Evolutionary conservation across 1,284 basidiomycete genomes (phyloP).

Genomic region (Anthracocystis walkeri): DNA sequence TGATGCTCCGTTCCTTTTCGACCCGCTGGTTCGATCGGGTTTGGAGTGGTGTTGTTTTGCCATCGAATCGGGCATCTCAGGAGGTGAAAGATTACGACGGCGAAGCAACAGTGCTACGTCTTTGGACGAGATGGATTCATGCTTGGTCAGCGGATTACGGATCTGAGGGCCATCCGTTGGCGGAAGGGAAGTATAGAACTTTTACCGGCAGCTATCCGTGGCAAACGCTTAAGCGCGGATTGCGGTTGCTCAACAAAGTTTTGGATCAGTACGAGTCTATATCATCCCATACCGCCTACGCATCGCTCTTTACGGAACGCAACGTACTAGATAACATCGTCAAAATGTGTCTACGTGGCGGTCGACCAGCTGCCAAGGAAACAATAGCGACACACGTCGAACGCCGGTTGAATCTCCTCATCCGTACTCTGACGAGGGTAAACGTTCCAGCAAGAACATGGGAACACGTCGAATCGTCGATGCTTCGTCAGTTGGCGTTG

Average conservation of each 20-base stretch:
- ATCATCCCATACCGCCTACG: neutral
- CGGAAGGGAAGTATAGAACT: constrained; percentile 10
- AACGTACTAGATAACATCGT: constrained; percentile 13
- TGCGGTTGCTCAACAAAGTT: constrained; percentile 16
- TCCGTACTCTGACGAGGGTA: constrained; percentile 20
- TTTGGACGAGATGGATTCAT: constrained; percentile 44
- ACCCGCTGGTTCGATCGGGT: constrained; percentile 9
- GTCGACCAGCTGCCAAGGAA: constrained; percentile 5
- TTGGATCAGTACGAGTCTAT: constrained; percentile 15
- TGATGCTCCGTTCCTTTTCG: constrained; percentile 19
- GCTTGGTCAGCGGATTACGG: constrained; percentile 26
- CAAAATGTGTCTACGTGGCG: constrained; percentile 20
- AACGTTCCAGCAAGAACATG: constrained; percentile 18
- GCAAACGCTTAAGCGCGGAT: constrained; percentile 32
- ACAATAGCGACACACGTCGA: constrained; percentile 17
- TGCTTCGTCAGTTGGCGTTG: constrained; percentile 18
- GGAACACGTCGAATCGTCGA: constrained; percentile 20
- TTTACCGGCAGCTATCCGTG: constrained; percentile 25
- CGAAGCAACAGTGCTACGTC: constrained; percentile 4
- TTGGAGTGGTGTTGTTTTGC: constrained; percentile 17
- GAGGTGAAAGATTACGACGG: constrained; percentile 7
- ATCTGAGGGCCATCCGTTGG: neutral
- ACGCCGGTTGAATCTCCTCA: constrained; percentile 8
- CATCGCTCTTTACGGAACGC: constrained; percentile 5
- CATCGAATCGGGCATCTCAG: constrained; percentile 1